phyloP scores from a whole-genome alignment of 2,329 filamentous ascomycete genomes.

The Kalaharituber pfeilii region DNA sequence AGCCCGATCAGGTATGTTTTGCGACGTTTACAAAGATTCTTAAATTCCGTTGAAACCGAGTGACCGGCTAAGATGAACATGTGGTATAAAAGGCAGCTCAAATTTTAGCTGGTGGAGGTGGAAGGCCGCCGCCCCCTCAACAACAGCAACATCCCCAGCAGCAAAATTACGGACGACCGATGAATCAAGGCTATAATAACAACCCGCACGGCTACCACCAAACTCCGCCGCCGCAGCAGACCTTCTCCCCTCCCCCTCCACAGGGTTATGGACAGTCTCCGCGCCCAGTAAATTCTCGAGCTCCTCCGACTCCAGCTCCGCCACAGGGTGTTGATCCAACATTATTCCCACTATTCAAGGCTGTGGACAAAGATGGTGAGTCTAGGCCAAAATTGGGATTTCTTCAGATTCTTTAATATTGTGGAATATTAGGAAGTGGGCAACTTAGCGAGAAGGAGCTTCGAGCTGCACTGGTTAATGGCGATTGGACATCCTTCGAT shows the following conservation, averaged over 20 bases:
- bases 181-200: neutral
- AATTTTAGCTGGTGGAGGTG: slow-evolving; percentile 15
- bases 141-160: slow-evolving; percentile 25
- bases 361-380: slow-evolving; percentile 70
- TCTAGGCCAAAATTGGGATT: slow-evolving; percentile 13
- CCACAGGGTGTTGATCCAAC: slow-evolving; percentile 45
- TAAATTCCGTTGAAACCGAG: slow-evolving; percentile 11
- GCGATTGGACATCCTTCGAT: slow-evolving; percentile 89
- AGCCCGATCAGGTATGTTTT: slow-evolving; percentile 48
- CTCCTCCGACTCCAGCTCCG: slow-evolving; percentile 47
- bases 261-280: slow-evolving; percentile 32
- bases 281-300: slow-evolving; percentile 41
- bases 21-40: too few species aligned
- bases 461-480: slow-evolving; percentile 79
- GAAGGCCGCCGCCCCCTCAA: slow-evolving; percentile 20
- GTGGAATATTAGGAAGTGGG: slow-evolving; percentile 43
- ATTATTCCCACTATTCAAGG: slow-evolving; percentile 69
- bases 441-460: slow-evolving; percentile 75
- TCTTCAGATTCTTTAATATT: neutral
- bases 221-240: slow-evolving; percentile 20
- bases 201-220: slow-evolving; percentile 22
- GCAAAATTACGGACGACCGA: slow-evolving; percentile 16
- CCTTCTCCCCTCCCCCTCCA: slow-evolving; percentile 28
- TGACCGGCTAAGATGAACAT: neutral
- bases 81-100: slow-evolving; percentile 17